These are phyloP conservation scores for Podospora sp. DNA, from an alignment of 495 filamentous ascomycete species.

Conservation along the genomic window DNA sequence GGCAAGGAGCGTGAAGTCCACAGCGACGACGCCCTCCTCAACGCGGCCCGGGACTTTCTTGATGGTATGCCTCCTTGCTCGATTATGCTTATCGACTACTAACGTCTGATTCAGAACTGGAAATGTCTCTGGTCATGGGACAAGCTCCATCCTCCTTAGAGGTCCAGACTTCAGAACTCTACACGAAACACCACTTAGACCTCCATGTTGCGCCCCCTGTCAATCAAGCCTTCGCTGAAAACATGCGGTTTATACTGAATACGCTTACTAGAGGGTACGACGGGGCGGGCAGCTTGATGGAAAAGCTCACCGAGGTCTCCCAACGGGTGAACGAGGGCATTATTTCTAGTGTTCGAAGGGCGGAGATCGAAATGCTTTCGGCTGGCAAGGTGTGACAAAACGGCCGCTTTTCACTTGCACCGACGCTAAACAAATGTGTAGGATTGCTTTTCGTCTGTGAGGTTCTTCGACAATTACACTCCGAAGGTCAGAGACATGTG, in stretches of 20 bases:
- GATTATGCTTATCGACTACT: slow-evolving; percentile 10
- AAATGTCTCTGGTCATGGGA: slow-evolving; percentile 41
- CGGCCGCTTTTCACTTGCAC: neutral
- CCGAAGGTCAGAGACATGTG: slow-evolving; percentile 38
- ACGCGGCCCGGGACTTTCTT: slow-evolving; percentile 48
- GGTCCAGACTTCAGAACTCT: slow-evolving; percentile 38
- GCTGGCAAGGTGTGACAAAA: slow-evolving; percentile 44
- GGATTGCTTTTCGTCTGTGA: slow-evolving; percentile 35
- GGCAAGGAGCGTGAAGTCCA: slow-evolving; percentile 39
- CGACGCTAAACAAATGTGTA: slow-evolving; percentile 29
- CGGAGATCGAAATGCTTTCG: slow-evolving; percentile 50
- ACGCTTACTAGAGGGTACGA: slow-evolving; percentile 31
- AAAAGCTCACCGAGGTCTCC: slow-evolving; percentile 32
- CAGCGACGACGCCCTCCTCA: slow-evolving; percentile 39
- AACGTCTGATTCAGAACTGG: slow-evolving; percentile 40
- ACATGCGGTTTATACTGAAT: slow-evolving; percentile 36
- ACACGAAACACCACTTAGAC: slow-evolving; percentile 38
- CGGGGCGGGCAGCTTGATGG: slow-evolving; percentile 27
- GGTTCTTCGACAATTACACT: slow-evolving; percentile 39
- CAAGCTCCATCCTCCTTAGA: slow-evolving; percentile 30
- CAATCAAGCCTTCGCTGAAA: slow-evolving; percentile 32
- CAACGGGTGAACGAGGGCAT: slow-evolving; percentile 34
- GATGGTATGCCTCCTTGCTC: slow-evolving; percentile 40
- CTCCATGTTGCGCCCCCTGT: slow-evolving; percentile 20
- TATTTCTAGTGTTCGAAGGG: slow-evolving; percentile 41